Conservation (phyloP, 1,139 yeast species). For the Kodamaea plutei region DNA sequence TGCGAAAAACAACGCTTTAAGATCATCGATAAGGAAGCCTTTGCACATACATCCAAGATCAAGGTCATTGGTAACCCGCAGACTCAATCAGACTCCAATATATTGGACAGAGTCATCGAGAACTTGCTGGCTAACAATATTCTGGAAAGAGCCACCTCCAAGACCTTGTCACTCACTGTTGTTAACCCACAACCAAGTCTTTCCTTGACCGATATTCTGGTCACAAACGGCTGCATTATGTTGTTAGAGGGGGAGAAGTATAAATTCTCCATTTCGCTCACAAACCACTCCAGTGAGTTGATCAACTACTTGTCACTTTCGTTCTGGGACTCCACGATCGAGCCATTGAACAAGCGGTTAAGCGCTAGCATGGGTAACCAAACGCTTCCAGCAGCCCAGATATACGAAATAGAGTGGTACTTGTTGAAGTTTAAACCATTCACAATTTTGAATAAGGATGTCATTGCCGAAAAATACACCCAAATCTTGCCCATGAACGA, state of each 20-base stretch:
- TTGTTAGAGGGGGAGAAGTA: conserved; percentile 74
- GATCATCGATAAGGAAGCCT: conserved; percentile 24
- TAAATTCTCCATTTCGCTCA: conserved; percentile 46
- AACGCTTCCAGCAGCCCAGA: conserved; percentile 53
- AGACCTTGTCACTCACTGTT: conserved; percentile 32
- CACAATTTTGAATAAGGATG: conserved; percentile 36
- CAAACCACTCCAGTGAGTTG: conserved; percentile 53
- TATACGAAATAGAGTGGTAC: conserved; percentile 73
- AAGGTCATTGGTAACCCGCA: conserved; percentile 9
- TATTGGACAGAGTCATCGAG: conserved; percentile 15
- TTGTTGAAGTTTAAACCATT: conserved; percentile 59
- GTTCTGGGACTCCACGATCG: conserved; percentile 72
- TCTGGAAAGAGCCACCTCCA: conserved; percentile 17
- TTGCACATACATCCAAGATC: conserved; percentile 14
- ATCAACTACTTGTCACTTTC: conserved; percentile 59
- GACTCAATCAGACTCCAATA: conserved; percentile 1
- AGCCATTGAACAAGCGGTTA: conserved; percentile 47
- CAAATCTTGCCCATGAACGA: conserved; percentile 32
- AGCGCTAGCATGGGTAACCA: conserved; percentile 21
- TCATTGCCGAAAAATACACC: conserved; percentile 28
- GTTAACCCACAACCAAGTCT: conserved; percentile 67
- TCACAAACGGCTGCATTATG: conserved; percentile 69
- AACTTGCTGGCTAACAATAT: conserved; percentile 21
- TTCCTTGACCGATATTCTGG: conserved; percentile 48
- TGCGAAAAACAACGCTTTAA: conserved; percentile 31